Conservation (phyloP, 257 asterid species). For the Salvia hispanica region DNA sequence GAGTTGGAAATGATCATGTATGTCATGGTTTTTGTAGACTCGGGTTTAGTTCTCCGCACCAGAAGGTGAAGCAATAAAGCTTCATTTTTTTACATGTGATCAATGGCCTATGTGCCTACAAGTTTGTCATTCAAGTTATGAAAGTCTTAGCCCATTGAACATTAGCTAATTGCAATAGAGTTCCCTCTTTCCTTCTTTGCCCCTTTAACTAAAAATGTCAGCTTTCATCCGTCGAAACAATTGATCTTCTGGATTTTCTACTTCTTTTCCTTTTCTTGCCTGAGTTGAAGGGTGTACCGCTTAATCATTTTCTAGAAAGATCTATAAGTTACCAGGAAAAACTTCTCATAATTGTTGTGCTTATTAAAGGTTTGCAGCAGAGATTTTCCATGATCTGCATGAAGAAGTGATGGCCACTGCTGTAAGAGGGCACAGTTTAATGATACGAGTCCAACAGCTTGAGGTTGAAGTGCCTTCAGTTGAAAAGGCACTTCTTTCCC, state of each 20-base stretch:
- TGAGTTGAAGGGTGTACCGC: not conserved
- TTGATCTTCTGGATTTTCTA: not conserved
- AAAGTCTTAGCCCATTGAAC: conserved; percentile 3
- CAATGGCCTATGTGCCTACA: not conserved
- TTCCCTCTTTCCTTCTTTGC: conserved; percentile 1
- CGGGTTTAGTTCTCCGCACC: conserved; percentile 3
- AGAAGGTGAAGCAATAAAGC: conserved; percentile 11
- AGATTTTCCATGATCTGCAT: conserved; percentile 83
- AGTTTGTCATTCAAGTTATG: not conserved
- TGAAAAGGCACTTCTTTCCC: conserved; percentile 88
- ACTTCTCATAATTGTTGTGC: conserved; percentile 34
- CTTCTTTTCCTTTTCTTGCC: not conserved
- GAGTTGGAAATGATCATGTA: conserved; percentile 1
- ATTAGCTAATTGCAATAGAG: not conserved
- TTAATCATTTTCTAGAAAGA: not conserved
- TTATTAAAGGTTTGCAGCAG: conserved; percentile 90
- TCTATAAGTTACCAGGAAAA: conserved; percentile 15
- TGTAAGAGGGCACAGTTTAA: conserved; percentile 80
- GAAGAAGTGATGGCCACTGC: conserved; percentile 94
- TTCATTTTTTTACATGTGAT: not conserved
- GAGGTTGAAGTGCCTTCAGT: conserved; percentile 79
- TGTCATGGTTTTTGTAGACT: conserved; percentile 3
- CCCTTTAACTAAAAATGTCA: no score
- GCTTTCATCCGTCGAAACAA: not conserved
- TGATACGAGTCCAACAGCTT: conserved; percentile 83